Conservation (phyloP, 306 rosid genomes). For the Quercus dentata region DNA sequence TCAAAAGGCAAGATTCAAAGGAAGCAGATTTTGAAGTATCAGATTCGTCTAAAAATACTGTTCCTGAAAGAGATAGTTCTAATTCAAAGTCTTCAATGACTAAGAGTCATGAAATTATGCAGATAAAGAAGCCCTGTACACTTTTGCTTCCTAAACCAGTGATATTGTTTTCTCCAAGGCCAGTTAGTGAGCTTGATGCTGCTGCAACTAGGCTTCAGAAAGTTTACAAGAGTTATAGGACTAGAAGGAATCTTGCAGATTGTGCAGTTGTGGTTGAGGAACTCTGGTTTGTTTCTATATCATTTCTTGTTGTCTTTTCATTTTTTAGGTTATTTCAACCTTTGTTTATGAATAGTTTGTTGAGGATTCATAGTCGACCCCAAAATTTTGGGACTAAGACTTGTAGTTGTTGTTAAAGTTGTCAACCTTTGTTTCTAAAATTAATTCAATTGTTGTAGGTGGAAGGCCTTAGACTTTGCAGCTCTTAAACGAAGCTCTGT, state of each 20-base stretch:
- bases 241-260: constrained; percentile 54
- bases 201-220: constrained; percentile 57
- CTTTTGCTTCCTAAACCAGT: constrained; percentile 31
- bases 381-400: too few species aligned
- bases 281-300: constrained; percentile 33
- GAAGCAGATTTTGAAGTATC: not conserved
- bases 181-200: constrained; percentile 35
- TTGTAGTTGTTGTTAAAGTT: too few species aligned
- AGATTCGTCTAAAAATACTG: not conserved
- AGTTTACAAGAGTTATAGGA: constrained; percentile 53
- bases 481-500: constrained; percentile 43
- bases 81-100: constrained; percentile 1
- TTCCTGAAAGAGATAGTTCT: not conserved
- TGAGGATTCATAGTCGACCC: too few species aligned
- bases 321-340: not conserved
- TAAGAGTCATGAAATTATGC: not conserved
- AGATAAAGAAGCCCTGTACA: constrained; percentile 24
- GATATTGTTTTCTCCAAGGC: constrained; percentile 23
- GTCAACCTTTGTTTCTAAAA: not conserved
- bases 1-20: constrained; percentile 3
- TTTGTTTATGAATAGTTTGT: not conserved
- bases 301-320: not conserved
- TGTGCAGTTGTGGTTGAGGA: constrained; percentile 56
- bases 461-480: constrained; percentile 53
- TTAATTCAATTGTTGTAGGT: constrained; percentile 29